Evolutionary conservation across 192 early-diverging fungal genomes (phyloP).

Genomic region (Entophlyctis luteolus): DNA sequence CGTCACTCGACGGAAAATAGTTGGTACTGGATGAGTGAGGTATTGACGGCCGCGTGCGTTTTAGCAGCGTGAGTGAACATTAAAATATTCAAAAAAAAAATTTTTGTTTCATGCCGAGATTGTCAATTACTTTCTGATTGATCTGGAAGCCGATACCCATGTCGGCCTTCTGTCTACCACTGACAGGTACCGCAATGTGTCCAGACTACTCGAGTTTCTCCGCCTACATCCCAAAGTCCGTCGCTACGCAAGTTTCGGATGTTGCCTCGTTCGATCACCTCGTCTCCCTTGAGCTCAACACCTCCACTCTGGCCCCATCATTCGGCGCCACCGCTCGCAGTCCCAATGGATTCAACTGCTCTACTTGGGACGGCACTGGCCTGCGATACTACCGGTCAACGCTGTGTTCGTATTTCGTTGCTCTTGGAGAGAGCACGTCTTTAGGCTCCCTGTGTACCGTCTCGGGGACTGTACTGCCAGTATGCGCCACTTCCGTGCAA

Average conservation of each 20-base stretch:
- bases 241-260: not conserved
- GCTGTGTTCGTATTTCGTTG: not conserved
- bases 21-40: too few species aligned
- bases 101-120: too few species aligned
- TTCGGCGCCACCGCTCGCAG: not conserved
- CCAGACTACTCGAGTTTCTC: slow-evolving; percentile 12
- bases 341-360: not conserved
- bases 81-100: too few species aligned
- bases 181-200: not conserved
- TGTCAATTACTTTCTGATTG: too few species aligned
- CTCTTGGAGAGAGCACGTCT: not conserved
- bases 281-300: not conserved
- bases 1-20: too few species aligned
- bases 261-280: not conserved
- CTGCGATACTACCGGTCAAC: not conserved
- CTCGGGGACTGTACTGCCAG: too few species aligned
- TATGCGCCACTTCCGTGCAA: too few species aligned
- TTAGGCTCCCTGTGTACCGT: too few species aligned
- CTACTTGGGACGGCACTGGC: not conserved
- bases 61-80: too few species aligned
- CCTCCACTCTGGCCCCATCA: not conserved
- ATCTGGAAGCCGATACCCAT: too few species aligned
- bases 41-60: too few species aligned
- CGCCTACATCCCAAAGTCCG: not conserved
- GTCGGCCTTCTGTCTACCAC: not conserved